Base-by-base conservation (phyloP, 805 yeast species). In the Lachancea nothofagi region DNA sequence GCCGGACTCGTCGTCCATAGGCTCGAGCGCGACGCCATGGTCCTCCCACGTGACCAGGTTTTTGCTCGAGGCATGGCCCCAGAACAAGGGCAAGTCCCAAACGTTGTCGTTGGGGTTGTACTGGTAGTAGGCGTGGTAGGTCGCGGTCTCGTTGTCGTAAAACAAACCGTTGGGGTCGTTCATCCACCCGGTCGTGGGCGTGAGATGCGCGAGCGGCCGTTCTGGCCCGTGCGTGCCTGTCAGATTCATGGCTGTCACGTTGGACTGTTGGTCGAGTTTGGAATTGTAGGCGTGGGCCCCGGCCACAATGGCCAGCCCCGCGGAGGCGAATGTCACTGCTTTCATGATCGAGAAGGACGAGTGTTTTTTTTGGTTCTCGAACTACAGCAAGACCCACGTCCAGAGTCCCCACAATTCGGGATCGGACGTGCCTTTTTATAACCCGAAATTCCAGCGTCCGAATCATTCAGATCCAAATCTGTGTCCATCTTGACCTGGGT, bases 91-190 rank as follows among this genome's bases (percentile, higher is more conserved):
- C 23, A 46, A 43, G 1, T 59, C 68, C 57, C 67, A 61, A 3
- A 51, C 47, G 4, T 59, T 52, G 10, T 39, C 60, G 31, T 59
- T 48, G 2, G 70, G 70, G 41, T 64, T 61, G 51, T 54, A 59
- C 46, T 67, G 72, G 48, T 49, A 67, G 53, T 64, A 67, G 36
- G 59, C 27, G 44, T 67, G 72, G 55, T 58, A 67, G 15, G 54
- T 17, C 6, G 54, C 49, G 7, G 53, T 55, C 25, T 45, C 50
- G 7, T 48, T 45, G 44, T 64, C 65, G 43, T 55, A 65, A 46
- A 62, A 54, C 33, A 66, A 46, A 5, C 72, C 72, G 42, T 67
- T 67, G n/a, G 72, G 72, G 45, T 68, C 72, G 46, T 67, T 67
- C 67, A 67, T 61, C 62, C 68, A 67, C 5, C 65, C 66, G 5